Percentiles rank a stretch among this genome's conserved stretches.
These are phyloP conservation scores for Pyricularia pennisetigena DNA, from an alignment of 2,329 filamentous ascomycete species.

Conservation along the genomic window DNA sequence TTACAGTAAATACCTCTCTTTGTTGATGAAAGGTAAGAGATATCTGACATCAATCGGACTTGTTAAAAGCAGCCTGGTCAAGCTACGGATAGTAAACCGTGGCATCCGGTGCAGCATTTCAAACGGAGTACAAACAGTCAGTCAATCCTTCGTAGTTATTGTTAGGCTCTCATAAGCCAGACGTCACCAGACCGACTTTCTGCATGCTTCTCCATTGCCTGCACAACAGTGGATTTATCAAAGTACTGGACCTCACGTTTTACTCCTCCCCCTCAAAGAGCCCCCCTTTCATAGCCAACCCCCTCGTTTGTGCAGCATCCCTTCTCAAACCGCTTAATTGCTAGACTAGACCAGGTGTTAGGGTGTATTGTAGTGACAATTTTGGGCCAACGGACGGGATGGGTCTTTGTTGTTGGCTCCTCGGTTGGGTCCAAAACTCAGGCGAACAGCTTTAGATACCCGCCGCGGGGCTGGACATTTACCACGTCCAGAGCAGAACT, in stretches of 20 bases:
- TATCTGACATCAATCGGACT: background rate
- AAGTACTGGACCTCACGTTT: background rate
- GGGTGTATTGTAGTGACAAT: background rate
- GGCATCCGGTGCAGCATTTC: no score
- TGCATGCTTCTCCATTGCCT: slow-evolving; percentile 3
- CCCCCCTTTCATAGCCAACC: background rate
- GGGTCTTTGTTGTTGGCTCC: background rate
- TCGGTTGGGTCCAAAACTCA: background rate
- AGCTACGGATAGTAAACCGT: background rate
- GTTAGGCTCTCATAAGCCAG: background rate
- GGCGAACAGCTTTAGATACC: background rate
- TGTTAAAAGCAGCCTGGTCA: background rate
- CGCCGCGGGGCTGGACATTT: background rate
- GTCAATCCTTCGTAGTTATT: background rate
- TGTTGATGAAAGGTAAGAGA: background rate
- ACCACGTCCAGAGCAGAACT: background rate
- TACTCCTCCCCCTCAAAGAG: background rate
- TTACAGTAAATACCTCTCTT: background rate
- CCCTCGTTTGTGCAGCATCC: background rate
- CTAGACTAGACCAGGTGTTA: background rate
- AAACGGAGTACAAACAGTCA: no score
- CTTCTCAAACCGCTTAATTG: background rate
- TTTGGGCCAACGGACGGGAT: background rate
- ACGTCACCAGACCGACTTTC: slow-evolving; percentile 4
- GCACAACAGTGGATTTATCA: slow-evolving; percentile 2